Conservation (phyloP, 2,329 filamentous ascomycete genomes). For the Cryphonectria parasitica region DNA sequence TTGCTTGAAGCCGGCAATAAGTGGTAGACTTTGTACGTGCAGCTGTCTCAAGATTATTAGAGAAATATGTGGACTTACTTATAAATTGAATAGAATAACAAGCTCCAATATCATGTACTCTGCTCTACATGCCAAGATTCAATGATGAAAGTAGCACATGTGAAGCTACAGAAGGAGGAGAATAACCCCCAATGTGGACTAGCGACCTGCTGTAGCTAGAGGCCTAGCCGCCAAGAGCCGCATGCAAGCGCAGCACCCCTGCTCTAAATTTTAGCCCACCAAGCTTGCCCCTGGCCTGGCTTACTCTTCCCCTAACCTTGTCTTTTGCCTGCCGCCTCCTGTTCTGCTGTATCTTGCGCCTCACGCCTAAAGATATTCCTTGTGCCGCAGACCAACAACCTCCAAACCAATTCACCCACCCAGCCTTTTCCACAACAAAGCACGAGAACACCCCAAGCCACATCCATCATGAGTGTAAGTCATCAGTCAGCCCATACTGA, state of each 20-base stretch:
- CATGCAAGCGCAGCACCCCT: neutral
- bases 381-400: neutral
- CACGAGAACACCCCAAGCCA: neutral
- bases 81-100: too few species aligned
- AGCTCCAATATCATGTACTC: neutral
- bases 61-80: too few species aligned
- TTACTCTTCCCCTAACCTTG: too few species aligned
- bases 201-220: neutral
- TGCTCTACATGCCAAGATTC: neutral
- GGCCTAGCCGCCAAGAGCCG: neutral
- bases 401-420: neutral
- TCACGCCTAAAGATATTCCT: neutral
- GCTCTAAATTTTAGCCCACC: neutral
- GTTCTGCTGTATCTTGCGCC: neutral
- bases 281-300: neutral
- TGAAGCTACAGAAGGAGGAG: neutral
- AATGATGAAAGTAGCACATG: neutral
- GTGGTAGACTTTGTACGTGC: too few species aligned
- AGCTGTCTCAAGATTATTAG: too few species aligned
- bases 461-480: neutral
- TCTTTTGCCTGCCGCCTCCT: neutral
- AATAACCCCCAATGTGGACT: neutral
- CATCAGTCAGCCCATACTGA: neutral
- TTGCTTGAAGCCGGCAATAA: too few species aligned
- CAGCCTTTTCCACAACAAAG: neutral